phyloP scores from a whole-genome alignment of 163 green algal genomes.

The Prototheca cutis region DNA sequence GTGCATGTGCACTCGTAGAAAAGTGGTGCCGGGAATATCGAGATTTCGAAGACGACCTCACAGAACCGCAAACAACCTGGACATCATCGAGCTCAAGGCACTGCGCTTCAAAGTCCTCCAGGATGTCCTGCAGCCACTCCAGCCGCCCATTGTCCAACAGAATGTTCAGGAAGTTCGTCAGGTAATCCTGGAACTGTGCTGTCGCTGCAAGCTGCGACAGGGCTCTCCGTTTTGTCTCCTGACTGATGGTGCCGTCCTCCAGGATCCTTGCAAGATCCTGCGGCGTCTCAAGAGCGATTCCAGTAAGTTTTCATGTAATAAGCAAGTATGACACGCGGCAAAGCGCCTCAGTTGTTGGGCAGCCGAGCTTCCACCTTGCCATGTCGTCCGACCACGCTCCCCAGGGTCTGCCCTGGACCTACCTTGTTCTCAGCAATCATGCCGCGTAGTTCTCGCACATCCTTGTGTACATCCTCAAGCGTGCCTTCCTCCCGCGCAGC shows the following conservation, averaged over 20 bases:
- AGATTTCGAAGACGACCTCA: no score
- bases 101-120: slow-evolving; percentile 77
- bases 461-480: slow-evolving; percentile 62
- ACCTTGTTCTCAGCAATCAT: slow-evolving; percentile 27
- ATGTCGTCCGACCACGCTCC: no score
- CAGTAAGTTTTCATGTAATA: background rate
- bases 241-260: slow-evolving; percentile 65
- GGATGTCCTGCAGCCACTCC: slow-evolving; percentile 72
- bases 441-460: slow-evolving; percentile 48
- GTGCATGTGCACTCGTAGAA: no score
- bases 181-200: slow-evolving; percentile 66
- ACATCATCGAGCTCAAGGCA: slow-evolving; percentile 95
- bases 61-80: no score
- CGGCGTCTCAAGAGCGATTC: no score
- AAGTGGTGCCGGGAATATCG: no score
- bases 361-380: no score
- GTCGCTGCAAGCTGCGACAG: slow-evolving; percentile 54
- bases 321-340: background rate
- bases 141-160: slow-evolving; percentile 86
- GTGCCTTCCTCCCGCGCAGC: slow-evolving; percentile 38
- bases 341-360: no score
- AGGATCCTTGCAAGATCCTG: slow-evolving; percentile 56
- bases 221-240: slow-evolving; percentile 80
- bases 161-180: slow-evolving; percentile 90
- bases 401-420: no score